These are phyloP conservation scores for Pleurotus cornucopiae DNA, from an alignment of 768 basidiomycete genomes.

Conservation along the genomic window DNA sequence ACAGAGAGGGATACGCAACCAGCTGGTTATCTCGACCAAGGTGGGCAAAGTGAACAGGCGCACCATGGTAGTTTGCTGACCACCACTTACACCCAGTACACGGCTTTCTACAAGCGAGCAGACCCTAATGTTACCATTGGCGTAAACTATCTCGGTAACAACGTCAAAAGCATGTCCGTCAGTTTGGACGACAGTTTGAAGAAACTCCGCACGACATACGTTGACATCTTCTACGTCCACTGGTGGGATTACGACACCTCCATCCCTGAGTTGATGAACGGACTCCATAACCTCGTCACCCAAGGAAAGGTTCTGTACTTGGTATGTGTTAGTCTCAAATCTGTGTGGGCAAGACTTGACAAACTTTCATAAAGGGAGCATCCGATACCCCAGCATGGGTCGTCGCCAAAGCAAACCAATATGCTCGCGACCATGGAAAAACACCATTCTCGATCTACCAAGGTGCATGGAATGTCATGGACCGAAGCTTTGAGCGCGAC, in stretches of 20 bases:
- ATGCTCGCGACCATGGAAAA: conserved; percentile 41
- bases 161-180: conserved; percentile 36
- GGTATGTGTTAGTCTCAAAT: conserved; percentile 13
- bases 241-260: conserved; percentile 51
- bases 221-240: conserved; percentile 44
- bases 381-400: conserved; percentile 47
- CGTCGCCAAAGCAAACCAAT: conserved; percentile 44
- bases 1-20: conserved; percentile 38
- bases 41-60: conserved; percentile 15
- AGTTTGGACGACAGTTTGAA: conserved; percentile 39
- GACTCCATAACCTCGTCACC: conserved; percentile 46
- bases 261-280: conserved; percentile 55
- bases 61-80: not conserved
- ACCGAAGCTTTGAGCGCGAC: conserved; percentile 48
- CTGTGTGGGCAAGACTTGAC: not conserved
- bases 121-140: conserved; percentile 25
- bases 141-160: conserved; percentile 44
- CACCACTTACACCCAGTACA: conserved; percentile 20
- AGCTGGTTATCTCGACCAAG: conserved; percentile 45
- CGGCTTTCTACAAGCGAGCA: conserved; percentile 22
- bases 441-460: conserved; percentile 54
- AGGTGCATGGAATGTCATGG: conserved; percentile 39
- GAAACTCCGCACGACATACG: conserved; percentile 41
- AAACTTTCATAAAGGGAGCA: conserved; percentile 23
- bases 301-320: conserved; percentile 50